A percentile compares a stretch with the other conserved stretches of the same genome.
Evolutionary conservation across 345 rosid species (phyloP).

Genomic region (Leavenworthia alabamica): DNA sequence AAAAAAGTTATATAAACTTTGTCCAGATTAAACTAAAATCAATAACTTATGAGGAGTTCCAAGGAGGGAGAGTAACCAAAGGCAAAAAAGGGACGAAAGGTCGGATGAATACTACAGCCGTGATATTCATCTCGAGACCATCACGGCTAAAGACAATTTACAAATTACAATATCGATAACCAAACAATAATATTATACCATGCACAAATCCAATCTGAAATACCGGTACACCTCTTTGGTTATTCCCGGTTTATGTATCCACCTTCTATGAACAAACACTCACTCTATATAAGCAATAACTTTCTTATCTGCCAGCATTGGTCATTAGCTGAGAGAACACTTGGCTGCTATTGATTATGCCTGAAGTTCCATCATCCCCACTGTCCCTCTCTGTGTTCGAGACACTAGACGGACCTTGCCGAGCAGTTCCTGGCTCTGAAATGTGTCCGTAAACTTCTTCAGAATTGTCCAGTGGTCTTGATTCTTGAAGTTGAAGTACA

Average conservation of each 20-base stretch:
- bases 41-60: too few species aligned
- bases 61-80: too few species aligned
- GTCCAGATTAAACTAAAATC: too few species aligned
- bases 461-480: conserved; percentile 37
- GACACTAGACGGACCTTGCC: conserved; percentile 23
- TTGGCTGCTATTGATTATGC: conserved; percentile 46
- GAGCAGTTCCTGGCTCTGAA: conserved; percentile 14
- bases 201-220: conserved; percentile 13
- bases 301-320: conserved; percentile 57
- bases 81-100: too few species aligned
- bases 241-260: conserved; percentile 13
- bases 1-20: too few species aligned
- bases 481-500: conserved; percentile 74
- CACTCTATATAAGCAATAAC: neutral
- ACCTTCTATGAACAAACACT: neutral
- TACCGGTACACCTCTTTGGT: conserved; percentile 14
- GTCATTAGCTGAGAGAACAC: conserved; percentile 90
- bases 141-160: too few species aligned
- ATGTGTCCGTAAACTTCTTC: conserved; percentile 2
- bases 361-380: conserved; percentile 46
- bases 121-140: too few species aligned
- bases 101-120: too few species aligned
- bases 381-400: conserved; percentile 28
- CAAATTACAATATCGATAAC: neutral
- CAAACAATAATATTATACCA: conserved; percentile 11